Evolutionary conservation across 768 basidiomycete genomes (phyloP).

Genomic region (Lactarius hengduanensis): DNA sequence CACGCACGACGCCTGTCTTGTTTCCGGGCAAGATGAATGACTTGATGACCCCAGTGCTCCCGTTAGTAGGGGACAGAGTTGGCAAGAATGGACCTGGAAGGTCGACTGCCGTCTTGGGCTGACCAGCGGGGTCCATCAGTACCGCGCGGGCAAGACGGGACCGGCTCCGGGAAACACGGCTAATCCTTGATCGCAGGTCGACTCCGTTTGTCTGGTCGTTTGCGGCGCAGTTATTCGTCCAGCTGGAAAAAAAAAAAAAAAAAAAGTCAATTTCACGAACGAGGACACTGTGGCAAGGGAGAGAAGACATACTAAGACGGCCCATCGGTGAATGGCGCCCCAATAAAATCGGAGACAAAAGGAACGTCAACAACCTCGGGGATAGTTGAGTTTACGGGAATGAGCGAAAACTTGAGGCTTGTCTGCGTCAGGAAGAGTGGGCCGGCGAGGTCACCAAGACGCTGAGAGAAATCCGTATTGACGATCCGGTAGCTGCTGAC

Average conservation of each 20-base stretch:
- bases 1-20: constrained; percentile 56
- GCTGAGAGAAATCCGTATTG: constrained; percentile 50
- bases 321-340: constrained; percentile 49
- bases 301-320: constrained; percentile 53
- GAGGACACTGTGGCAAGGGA: not conserved
- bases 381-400: constrained; percentile 46
- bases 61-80: constrained; percentile 44
- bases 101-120: constrained; percentile 39
- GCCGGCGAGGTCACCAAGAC: constrained; percentile 56
- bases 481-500: constrained; percentile 53
- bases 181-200: constrained; percentile 37
- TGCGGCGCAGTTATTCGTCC: constrained; percentile 58
- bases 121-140: too few relatives aligned
- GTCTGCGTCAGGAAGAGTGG: constrained; percentile 47
- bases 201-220: constrained; percentile 51
- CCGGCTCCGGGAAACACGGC: too few relatives aligned
- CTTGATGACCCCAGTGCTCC: constrained; percentile 52
- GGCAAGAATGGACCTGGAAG: constrained; percentile 52
- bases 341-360: constrained; percentile 48
- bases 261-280: not conserved
- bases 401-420: constrained; percentile 48
- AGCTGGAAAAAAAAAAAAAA: constrained; percentile 49
- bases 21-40: constrained; percentile 56
- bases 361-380: constrained; percentile 53
- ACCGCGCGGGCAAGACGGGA: constrained; percentile 24